These are phyloP conservation scores for Kwoniella shivajii DNA, from an alignment of 1,284 basidiomycete species.

Conservation along the genomic window DNA sequence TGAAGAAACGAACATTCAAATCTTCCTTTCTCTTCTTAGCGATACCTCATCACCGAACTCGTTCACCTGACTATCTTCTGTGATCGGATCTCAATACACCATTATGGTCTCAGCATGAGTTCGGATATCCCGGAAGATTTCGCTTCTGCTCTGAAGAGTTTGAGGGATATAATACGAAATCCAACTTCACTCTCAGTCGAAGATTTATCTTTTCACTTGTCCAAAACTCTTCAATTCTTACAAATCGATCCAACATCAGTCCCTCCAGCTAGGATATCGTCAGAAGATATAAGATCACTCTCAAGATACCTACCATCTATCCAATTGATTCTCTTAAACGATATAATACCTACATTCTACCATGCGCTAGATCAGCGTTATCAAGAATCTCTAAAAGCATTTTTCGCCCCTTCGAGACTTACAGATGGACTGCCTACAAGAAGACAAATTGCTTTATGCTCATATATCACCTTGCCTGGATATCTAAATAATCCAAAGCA, in stretches of 20 bases:
- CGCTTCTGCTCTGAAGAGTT: constrained; percentile 20
- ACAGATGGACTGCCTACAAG: neutral
- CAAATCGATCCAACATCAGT: constrained; percentile 26
- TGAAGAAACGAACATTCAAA: neutral
- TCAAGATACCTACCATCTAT: constrained; percentile 36
- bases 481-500: constrained; percentile 23
- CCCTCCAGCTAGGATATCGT: neutral
- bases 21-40: constrained; percentile 6
- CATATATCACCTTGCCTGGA: constrained; percentile 36
- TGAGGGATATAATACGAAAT: constrained; percentile 35
- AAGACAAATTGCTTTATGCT: constrained; percentile 31
- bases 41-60: too few relatives aligned
- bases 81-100: neutral
- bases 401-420: constrained; percentile 31
- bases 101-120: neutral
- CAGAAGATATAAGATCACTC: constrained; percentile 15
- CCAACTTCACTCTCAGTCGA: constrained; percentile 23
- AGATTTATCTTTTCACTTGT: constrained; percentile 27
- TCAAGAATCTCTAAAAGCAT: constrained; percentile 26
- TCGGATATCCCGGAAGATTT: neutral
- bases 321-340: constrained; percentile 31
- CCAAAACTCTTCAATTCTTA: constrained; percentile 22
- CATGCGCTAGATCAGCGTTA: constrained; percentile 58
- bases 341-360: constrained; percentile 70
- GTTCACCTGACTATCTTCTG: neutral